phyloP scores from a whole-genome alignment of 164 flowering plant species.

The Aristolochia contorta region DNA sequence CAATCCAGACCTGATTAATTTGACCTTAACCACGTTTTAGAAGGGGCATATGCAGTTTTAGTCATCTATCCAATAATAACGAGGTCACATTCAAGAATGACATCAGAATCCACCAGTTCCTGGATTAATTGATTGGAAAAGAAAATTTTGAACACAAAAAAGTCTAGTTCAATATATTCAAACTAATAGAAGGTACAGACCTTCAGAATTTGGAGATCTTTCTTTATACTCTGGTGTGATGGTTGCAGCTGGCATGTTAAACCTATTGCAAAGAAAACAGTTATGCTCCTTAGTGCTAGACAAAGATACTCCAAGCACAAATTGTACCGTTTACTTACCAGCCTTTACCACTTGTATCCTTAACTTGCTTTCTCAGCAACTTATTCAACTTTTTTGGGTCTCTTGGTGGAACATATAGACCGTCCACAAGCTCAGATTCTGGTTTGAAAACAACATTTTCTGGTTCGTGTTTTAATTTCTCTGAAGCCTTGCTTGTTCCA shows the following conservation, averaged over 20 bases:
- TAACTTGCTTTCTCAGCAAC: conserved; percentile 48
- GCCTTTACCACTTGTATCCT: conserved; percentile 62
- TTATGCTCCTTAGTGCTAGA: background rate
- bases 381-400: conserved; percentile 70
- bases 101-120: no score
- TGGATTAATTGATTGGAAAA: no score
- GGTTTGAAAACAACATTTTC: conserved; percentile 32
- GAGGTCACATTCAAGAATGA: no score
- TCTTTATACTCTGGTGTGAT: conserved; percentile 77
- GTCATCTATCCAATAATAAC: no score
- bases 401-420: conserved; percentile 68
- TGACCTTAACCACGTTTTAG: no score
- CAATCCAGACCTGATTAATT: no score
- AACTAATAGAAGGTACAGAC: conserved; percentile 17
- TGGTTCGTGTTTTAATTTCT: conserved; percentile 4
- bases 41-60: no score
- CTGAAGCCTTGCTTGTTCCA: conserved; percentile 8
- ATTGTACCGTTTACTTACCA: conserved; percentile 33
- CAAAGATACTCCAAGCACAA: background rate
- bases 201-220: conserved; percentile 77
- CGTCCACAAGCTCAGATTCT: conserved; percentile 56
- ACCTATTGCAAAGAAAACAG: conserved; percentile 31
- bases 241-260: conserved; percentile 87
- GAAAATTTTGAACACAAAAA: background rate
- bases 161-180: no score